Evolutionary conservation across 176 grass and related monocot species (phyloP).

Genomic region (Aegilops sharonensis): DNA sequence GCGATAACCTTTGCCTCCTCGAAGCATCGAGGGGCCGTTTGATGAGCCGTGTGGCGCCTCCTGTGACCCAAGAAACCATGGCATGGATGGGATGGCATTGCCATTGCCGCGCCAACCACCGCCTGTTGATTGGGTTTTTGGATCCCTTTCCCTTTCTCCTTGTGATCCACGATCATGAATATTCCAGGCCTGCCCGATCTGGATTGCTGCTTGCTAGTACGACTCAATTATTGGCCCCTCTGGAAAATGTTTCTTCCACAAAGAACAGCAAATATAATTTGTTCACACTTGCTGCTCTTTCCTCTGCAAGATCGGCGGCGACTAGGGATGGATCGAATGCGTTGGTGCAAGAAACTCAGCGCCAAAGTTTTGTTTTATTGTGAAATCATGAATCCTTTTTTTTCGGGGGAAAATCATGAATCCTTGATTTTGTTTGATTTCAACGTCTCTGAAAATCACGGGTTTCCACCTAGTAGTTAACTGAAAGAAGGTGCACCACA

Average conservation of each 20-base stretch:
- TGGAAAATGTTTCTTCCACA: too few species aligned
- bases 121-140: constrained; percentile 18
- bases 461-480: too few species aligned
- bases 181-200: constrained; percentile 9
- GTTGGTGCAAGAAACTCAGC: too few species aligned
- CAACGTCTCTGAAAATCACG: too few species aligned
- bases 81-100: background rate
- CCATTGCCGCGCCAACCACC: constrained; percentile 22
- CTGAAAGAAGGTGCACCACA: background rate
- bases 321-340: too few species aligned
- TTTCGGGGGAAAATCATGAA: too few species aligned
- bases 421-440: too few species aligned
- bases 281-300: too few species aligned
- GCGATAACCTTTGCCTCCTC: constrained; percentile 29
- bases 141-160: background rate
- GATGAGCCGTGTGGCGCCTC: background rate
- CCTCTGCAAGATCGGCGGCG: too few species aligned
- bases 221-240: constrained; percentile 19
- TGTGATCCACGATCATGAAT: constrained; percentile 31
- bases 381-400: too few species aligned
- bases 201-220: background rate
- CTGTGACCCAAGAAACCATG: background rate
- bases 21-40: constrained; percentile 30
- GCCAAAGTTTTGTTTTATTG: too few species aligned
- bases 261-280: too few species aligned